Conservation (phyloP, 768 basidiomycete species). For the Coprinopsis cinerea region DNA sequence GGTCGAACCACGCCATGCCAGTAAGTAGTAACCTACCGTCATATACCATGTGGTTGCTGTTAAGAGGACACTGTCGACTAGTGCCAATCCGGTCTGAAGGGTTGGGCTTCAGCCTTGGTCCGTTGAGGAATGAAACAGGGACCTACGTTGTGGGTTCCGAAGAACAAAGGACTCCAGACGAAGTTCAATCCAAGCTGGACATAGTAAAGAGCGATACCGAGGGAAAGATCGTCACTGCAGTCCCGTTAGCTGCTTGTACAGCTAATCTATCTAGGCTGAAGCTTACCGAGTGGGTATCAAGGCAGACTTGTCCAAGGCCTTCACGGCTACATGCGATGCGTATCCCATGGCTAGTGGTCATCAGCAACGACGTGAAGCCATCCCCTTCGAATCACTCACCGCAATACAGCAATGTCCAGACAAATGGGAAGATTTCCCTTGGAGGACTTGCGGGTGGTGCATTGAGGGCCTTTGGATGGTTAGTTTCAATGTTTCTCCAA, state of each 20-base stretch:
- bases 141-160: constrained; percentile 40
- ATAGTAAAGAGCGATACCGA: constrained; percentile 54
- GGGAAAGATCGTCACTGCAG: constrained; percentile 33
- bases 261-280: too few relatives aligned
- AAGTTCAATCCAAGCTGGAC: constrained; percentile 53
- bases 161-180: constrained; percentile 63
- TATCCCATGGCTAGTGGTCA: constrained; percentile 50
- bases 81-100: constrained; percentile 44
- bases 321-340: constrained; percentile 56
- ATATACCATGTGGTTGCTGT: constrained; percentile 52
- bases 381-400: constrained; percentile 16
- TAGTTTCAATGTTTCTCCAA: neutral
- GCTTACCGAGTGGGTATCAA: constrained; percentile 37
- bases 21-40: constrained; percentile 37
- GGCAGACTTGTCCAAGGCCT: constrained; percentile 41
- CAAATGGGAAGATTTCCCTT: constrained; percentile 48
- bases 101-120: neutral
- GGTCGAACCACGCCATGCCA: neutral
- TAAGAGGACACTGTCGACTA: constrained; percentile 48
- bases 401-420: constrained; percentile 48
- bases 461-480: constrained; percentile 35
- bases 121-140: neutral
- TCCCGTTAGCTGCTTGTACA: neutral
- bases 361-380: constrained; percentile 1
- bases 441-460: constrained; percentile 50